phyloP scores from a whole-genome alignment of 441 rosid species.

The Croton laevigatus region DNA sequence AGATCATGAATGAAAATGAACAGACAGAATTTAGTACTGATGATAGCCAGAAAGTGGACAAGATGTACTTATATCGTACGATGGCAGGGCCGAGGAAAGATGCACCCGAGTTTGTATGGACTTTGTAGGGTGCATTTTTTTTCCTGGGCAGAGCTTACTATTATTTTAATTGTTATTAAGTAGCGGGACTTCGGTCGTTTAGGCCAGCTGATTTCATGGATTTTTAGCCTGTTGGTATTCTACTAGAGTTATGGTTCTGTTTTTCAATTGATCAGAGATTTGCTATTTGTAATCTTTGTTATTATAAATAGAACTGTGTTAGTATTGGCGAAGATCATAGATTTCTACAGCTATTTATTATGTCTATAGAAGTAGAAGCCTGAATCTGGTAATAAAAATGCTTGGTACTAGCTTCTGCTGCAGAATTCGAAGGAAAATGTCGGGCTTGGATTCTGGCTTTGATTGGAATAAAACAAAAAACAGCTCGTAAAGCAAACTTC shows the following conservation, averaged over 20 bases:
- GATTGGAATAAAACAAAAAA: too few relatives aligned
- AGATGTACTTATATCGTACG: slow-evolving; percentile 80
- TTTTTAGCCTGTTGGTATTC: slow-evolving; percentile 27
- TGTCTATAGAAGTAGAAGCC: too few relatives aligned
- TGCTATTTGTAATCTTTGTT: slow-evolving; percentile 30
- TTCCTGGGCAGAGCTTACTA: not conserved
- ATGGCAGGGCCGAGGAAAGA: slow-evolving; percentile 71
- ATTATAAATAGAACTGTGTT: slow-evolving; percentile 21
- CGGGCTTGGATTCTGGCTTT: too few relatives aligned
- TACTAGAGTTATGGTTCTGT: slow-evolving; percentile 24
- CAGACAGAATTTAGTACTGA: slow-evolving; percentile 34
- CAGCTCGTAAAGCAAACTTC: too few relatives aligned
- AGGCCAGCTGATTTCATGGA: slow-evolving; percentile 34
- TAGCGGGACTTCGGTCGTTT: slow-evolving; percentile 22
- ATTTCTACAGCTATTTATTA: not conserved
- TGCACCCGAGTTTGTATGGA: slow-evolving; percentile 70
- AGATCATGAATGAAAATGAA: slow-evolving; percentile 64
- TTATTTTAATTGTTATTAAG: slow-evolving; percentile 8
- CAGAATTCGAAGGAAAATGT: too few relatives aligned
- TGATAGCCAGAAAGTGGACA: slow-evolving; percentile 58
- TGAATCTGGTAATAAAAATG: too few relatives aligned
- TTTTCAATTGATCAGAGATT: slow-evolving; percentile 25
- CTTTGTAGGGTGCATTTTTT: slow-evolving; percentile 40
- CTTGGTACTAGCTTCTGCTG: too few relatives aligned
- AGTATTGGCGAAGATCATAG: slow-evolving; percentile 10